phyloP scores from a whole-genome alignment of 768 basidiomycete genomes.

The Lactarius hatsudake region DNA sequence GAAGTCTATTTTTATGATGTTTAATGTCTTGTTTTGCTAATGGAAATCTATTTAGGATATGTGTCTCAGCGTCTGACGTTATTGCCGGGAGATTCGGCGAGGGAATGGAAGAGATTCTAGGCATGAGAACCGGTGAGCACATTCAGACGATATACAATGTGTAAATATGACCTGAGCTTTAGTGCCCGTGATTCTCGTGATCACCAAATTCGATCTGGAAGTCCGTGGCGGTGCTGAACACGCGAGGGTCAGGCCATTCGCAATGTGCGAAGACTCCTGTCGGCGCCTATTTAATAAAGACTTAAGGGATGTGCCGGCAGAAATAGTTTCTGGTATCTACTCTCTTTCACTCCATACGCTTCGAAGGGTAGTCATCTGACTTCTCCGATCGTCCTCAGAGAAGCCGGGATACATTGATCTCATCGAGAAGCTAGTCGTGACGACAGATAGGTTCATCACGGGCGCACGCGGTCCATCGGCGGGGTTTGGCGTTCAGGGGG shows the following conservation, averaged over 20 bases:
- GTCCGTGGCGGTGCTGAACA: neutral
- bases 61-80: slow-evolving; percentile 1
- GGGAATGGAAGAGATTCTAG: neutral
- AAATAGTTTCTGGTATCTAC: slow-evolving; percentile 10
- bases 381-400: neutral
- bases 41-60: neutral
- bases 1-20: neutral
- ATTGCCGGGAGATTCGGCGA: neutral
- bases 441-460: neutral
- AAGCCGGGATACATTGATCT: neutral
- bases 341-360: neutral
- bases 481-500: neutral
- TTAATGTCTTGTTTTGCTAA: neutral
- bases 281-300: neutral
- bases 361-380: neutral
- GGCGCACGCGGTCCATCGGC: neutral
- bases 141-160: neutral
- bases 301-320: slow-evolving; percentile 1
- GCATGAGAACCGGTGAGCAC: slow-evolving; percentile 2
- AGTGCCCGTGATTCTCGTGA: slow-evolving; percentile 9
- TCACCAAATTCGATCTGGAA: slow-evolving; percentile 17
- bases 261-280: neutral
- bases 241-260: neutral
- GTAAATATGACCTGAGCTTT: neutral
- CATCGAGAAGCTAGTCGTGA: neutral